Percentiles rank a stretch among this genome's conserved stretches.
These are phyloP conservation scores for Annona cherimola DNA, from an alignment of 164 flowering plant genomes.

Conservation along the genomic window DNA sequence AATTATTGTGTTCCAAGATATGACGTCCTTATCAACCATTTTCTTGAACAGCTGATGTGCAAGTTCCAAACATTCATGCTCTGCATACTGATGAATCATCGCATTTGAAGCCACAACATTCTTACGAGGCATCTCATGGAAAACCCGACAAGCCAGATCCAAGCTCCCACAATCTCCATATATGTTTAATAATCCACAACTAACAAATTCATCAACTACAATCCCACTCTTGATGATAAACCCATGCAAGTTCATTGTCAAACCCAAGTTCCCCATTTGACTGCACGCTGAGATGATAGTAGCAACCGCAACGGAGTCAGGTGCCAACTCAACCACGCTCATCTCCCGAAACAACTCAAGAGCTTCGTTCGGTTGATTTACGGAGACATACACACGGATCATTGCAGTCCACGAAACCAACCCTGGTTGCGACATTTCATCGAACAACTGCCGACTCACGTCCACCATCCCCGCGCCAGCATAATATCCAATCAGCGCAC, in stretches of 20 bases:
- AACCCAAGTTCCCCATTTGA: slow-evolving; percentile 15
- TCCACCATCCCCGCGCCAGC: slow-evolving; percentile 9
- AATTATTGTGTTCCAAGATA: slow-evolving; percentile 30
- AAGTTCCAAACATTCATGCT: slow-evolving; percentile 11
- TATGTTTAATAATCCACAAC: slow-evolving; percentile 20
- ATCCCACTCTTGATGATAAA: slow-evolving; percentile 26
- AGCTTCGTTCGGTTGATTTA: slow-evolving; percentile 14
- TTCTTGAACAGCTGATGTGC: slow-evolving; percentile 15
- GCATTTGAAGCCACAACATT: slow-evolving; percentile 27
- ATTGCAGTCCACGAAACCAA: slow-evolving; percentile 24
- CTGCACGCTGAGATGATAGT: slow-evolving; percentile 23
- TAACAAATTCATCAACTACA: slow-evolving; percentile 21
- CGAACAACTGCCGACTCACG: slow-evolving; percentile 18
- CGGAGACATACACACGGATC: slow-evolving; percentile 24
- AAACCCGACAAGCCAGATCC: slow-evolving; percentile 14
- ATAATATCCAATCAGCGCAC: slow-evolving; percentile 22
- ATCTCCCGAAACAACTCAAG: slow-evolving; percentile 20
- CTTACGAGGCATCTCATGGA: slow-evolving; percentile 16
- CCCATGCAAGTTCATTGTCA: slow-evolving; percentile 22
- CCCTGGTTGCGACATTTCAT: slow-evolving; percentile 24
- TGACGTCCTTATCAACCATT: slow-evolving; percentile 18
- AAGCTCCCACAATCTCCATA: slow-evolving; percentile 28
- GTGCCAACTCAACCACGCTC: slow-evolving; percentile 17
- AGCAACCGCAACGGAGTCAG: slow-evolving; percentile 27
- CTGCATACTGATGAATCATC: slow-evolving; percentile 27